A percentile compares a stretch with the other conserved stretches of the same genome.
Evolutionary conservation across 1,139 yeast genomes (phyloP).

Genomic region (Pichia terricola): DNA sequence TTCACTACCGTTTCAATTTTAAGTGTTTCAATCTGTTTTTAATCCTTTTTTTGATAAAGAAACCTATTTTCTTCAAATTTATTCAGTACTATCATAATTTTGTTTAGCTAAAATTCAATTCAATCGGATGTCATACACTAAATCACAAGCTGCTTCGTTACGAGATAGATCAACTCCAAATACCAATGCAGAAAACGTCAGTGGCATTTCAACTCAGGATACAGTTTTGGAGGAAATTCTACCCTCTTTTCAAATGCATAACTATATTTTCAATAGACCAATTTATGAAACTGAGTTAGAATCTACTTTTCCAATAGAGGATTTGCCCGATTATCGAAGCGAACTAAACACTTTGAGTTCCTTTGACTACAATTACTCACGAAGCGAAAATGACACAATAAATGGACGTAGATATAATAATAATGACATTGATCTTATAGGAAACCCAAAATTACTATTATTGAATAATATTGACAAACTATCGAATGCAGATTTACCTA

Average conservation of each 20-base stretch:
- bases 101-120: too few species aligned
- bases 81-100: too few species aligned
- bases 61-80: too few species aligned
- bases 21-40: too few species aligned
- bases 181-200: too few species aligned
- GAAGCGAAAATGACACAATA: background rate
- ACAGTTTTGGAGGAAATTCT: slow-evolving; percentile 32
- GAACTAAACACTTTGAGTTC: slow-evolving; percentile 9
- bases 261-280: slow-evolving; percentile 38
- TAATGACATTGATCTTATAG: slow-evolving; percentile 9
- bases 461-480: slow-evolving; percentile 28
- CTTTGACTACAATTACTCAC: background rate
- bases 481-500: slow-evolving; percentile 23
- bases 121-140: too few species aligned
- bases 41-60: too few species aligned
- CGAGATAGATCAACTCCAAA: too few species aligned
- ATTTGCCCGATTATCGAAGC: slow-evolving; percentile 5
- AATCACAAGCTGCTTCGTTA: too few species aligned
- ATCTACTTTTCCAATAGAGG: background rate
- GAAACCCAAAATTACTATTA: slow-evolving; percentile 21
- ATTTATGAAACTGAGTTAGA: slow-evolving; percentile 14
- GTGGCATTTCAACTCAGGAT: too few species aligned
- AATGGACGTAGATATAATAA: background rate
- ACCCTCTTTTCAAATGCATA: slow-evolving; percentile 58
- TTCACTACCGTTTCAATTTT: too few species aligned